Evolutionary conservation across 2,329 filamentous ascomycete species (phyloP).

Genomic region (Nemania sp.): DNA sequence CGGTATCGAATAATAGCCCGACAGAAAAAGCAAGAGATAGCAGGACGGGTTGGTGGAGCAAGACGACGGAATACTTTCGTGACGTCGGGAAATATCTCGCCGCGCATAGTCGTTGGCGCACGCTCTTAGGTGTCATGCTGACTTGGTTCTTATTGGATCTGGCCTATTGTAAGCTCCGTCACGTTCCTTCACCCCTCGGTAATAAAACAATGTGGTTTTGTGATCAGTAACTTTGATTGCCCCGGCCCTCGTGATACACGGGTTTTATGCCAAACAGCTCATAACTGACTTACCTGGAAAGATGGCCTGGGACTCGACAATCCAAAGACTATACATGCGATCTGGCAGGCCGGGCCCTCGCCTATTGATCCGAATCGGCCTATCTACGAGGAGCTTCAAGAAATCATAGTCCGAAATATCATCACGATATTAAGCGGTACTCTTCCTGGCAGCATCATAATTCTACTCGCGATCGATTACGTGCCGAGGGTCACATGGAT

Average conservation of each 20-base stretch:
- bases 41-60: conserved; percentile 5
- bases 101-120: conserved; percentile 36
- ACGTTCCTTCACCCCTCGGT: neutral
- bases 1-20: neutral
- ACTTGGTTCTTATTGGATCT: conserved; percentile 52
- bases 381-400: conserved; percentile 30
- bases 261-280: neutral
- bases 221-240: no score
- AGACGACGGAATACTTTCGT: conserved; percentile 15
- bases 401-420: conserved; percentile 32
- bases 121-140: conserved; percentile 43
- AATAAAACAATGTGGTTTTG: neutral
- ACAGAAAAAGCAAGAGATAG: conserved; percentile 1
- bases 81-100: conserved; percentile 30
- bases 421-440: conserved; percentile 32
- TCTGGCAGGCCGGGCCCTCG: conserved; percentile 25
- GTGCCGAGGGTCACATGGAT: conserved; percentile 36
- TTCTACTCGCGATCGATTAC: conserved; percentile 34
- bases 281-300: neutral
- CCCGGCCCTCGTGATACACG: neutral
- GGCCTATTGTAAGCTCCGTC: conserved; percentile 42
- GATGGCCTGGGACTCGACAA: conserved; percentile 49
- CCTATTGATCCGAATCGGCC: conserved; percentile 22
- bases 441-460: conserved; percentile 30
- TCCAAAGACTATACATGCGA: conserved; percentile 32